phyloP scores from a whole-genome alignment of 768 basidiomycete genomes.

The Hypholoma fasciculare region DNA sequence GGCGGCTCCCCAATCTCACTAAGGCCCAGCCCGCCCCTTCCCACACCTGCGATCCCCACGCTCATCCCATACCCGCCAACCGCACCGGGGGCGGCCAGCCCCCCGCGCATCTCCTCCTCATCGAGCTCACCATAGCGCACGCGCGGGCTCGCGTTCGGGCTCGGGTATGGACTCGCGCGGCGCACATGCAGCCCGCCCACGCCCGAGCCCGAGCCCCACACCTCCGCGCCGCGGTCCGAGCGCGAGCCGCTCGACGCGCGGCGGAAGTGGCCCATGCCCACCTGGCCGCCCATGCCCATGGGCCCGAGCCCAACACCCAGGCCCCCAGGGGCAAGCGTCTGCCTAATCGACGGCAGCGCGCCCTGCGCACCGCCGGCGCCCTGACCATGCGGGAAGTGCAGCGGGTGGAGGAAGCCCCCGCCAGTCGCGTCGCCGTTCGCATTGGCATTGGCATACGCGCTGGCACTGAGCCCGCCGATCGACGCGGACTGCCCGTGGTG shows the following conservation, averaged over 20 bases:
- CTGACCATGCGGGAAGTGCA: conserved; percentile 7
- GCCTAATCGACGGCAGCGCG: conserved; percentile 17
- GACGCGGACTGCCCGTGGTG: conserved; percentile 19
- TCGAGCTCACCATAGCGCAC: conserved; percentile 52
- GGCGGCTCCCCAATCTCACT: conserved; percentile 23
- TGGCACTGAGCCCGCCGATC: background rate
- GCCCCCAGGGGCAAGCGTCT: conserved; percentile 17
- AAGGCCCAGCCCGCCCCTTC: conserved; percentile 6
- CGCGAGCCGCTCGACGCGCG: conserved; percentile 43
- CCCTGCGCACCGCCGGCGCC: background rate
- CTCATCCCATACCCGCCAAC: conserved; percentile 11
- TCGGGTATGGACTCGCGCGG: conserved; percentile 64
- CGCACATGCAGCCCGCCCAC: conserved; percentile 20
- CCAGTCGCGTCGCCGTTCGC: background rate
- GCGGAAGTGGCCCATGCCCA: conserved; percentile 32
- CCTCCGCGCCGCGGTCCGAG: conserved; percentile 38
- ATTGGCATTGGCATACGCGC: background rate
- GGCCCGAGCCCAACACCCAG: too few species aligned
- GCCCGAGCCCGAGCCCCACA: conserved; percentile 26
- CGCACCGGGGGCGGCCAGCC: conserved; percentile 4
- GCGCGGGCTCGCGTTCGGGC: conserved; percentile 65
- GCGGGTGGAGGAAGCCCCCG: conserved; percentile 15
- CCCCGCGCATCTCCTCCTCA: conserved; percentile 13
- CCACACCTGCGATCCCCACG: conserved; percentile 8
- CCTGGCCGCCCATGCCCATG: too few species aligned